These are phyloP conservation scores for Paramarasmius palmivorus DNA, from an alignment of 1,284 basidiomycete species.

Conservation along the genomic window DNA sequence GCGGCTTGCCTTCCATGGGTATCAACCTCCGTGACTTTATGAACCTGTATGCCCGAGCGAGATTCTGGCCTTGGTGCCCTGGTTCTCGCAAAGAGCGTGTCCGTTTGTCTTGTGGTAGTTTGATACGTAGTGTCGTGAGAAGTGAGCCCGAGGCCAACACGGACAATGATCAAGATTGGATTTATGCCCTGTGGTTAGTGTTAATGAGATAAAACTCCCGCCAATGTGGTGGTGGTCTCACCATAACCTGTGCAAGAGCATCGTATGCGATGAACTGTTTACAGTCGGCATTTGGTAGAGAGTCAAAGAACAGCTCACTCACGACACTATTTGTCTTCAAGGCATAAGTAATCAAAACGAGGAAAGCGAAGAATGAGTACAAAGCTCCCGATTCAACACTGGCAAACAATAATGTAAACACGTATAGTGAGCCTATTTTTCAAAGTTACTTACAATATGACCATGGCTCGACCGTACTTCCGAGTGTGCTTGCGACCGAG, in stretches of 20 bases:
- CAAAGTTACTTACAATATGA: constrained; percentile 6
- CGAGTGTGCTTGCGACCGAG: background rate
- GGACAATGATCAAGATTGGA: constrained; percentile 14
- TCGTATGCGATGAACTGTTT: constrained; percentile 2
- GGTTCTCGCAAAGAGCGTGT: too few relatives aligned
- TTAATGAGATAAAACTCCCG: too few relatives aligned
- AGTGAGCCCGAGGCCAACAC: constrained; percentile 13
- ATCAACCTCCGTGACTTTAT: too few relatives aligned
- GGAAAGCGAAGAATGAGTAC: constrained; percentile 6
- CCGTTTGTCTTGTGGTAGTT: too few relatives aligned
- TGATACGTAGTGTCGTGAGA: too few relatives aligned
- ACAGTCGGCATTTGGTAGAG: background rate
- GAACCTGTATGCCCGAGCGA: too few relatives aligned
- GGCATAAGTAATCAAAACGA: constrained; percentile 7
- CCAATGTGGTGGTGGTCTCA: background rate
- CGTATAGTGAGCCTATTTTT: background rate
- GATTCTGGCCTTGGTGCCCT: too few relatives aligned
- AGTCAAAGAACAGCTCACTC: background rate
- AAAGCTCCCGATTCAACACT: constrained; percentile 13
- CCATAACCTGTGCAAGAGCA: constrained; percentile 2
- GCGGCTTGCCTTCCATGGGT: too few relatives aligned
- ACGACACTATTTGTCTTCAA: background rate
- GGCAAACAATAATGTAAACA: background rate
- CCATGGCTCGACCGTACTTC: constrained; percentile 8
- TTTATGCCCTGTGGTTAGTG: constrained; percentile 9